Evolutionary conservation across 1,284 basidiomycete species (phyloP).

Genomic region (Megacollybia platyphylla): DNA sequence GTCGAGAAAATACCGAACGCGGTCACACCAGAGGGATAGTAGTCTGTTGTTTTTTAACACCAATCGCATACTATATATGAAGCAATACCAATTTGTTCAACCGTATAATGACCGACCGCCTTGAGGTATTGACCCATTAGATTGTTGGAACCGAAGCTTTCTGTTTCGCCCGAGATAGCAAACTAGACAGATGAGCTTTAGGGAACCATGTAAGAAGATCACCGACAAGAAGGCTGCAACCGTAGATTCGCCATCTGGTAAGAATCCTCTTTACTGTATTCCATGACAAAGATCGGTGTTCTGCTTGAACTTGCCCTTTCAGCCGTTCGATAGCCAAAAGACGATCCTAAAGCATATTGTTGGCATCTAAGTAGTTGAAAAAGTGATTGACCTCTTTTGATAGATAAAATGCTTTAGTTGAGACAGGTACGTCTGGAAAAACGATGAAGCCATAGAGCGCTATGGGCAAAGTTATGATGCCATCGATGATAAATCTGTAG

Average conservation of each 20-base stretch:
- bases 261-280: conserved; percentile 38
- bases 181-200: conserved; percentile 23
- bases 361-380: background rate
- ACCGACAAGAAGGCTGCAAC: conserved; percentile 45
- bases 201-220: conserved; percentile 1
- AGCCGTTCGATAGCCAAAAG: conserved; percentile 37
- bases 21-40: conserved; percentile 53
- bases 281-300: conserved; percentile 33
- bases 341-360: conserved; percentile 30
- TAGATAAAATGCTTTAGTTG: conserved; percentile 55
- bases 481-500: conserved; percentile 57
- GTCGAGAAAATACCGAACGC: conserved; percentile 55
- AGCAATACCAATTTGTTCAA: conserved; percentile 41
- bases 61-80: background rate
- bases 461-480: conserved; percentile 59
- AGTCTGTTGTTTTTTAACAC: conserved; percentile 24
- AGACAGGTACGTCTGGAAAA: conserved; percentile 61
- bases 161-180: conserved; percentile 54
- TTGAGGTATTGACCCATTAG: conserved; percentile 70
- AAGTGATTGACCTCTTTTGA: conserved; percentile 32
- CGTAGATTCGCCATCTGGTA: conserved; percentile 59
- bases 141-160: conserved; percentile 61
- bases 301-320: conserved; percentile 23
- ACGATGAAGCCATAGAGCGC: conserved; percentile 62
- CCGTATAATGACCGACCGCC: conserved; percentile 43